These are phyloP conservation scores for Eucalyptus microcorys DNA, from an alignment of 345 rosid genomes.

Conservation along the genomic window DNA sequence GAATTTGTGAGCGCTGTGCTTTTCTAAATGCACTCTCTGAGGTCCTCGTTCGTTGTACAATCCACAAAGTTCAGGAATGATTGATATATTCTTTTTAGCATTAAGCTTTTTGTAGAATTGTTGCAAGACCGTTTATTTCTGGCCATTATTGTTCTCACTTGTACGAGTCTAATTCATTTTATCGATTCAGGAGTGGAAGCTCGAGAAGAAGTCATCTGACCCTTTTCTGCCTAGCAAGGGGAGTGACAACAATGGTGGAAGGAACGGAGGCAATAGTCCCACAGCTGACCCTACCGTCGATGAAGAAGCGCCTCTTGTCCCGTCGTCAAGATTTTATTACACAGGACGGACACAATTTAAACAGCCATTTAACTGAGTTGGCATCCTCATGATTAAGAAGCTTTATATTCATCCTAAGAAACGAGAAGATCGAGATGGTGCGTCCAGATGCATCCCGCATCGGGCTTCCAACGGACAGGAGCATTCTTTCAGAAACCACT, in stretches of 20 bases:
- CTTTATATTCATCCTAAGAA: not conserved
- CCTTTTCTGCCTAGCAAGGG: slow-evolving; percentile 36
- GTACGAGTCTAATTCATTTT: not conserved
- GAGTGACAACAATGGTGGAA: slow-evolving; percentile 18
- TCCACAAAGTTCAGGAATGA: not conserved
- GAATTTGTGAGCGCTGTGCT: not conserved
- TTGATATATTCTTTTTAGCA: not conserved
- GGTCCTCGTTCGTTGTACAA: not conserved
- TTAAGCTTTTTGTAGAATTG: not conserved
- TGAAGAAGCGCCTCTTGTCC: slow-evolving; percentile 74
- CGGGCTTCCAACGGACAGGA: not conserved
- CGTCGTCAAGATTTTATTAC: slow-evolving; percentile 53
- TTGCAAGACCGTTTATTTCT: not conserved
- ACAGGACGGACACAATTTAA: slow-evolving; percentile 56
- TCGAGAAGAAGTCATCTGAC: slow-evolving; percentile 89
- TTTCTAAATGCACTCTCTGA: not conserved
- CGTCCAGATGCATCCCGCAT: not conserved
- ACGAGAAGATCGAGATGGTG: not conserved
- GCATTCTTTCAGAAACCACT: not conserved
- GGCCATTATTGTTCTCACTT: not conserved
- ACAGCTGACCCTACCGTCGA: slow-evolving; percentile 31
- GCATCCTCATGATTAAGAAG: not conserved
- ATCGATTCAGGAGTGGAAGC: slow-evolving; percentile 62
- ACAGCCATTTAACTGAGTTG: not conserved
- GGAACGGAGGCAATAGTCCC: slow-evolving; percentile 10